Evolutionary conservation across 164 flowering plant species (phyloP).

Genomic region (Buxus sempervirens): DNA sequence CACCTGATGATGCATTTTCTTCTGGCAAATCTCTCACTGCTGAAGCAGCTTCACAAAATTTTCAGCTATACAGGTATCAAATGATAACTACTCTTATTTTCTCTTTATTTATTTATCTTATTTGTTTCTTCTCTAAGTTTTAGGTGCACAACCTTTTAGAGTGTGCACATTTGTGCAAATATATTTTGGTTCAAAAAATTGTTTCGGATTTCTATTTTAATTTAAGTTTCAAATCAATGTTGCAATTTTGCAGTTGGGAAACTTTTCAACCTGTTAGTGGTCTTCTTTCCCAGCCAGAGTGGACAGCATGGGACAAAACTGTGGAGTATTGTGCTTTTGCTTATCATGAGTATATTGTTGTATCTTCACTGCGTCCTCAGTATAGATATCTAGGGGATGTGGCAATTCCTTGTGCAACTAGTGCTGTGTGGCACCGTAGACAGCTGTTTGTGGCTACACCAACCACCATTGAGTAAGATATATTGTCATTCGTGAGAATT

Average conservation of each 20-base stretch:
- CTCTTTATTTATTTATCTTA: background rate
- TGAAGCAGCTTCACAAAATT: constrained; percentile 80
- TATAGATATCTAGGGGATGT: constrained; percentile 97
- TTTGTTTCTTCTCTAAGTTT: background rate
- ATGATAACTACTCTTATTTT: background rate
- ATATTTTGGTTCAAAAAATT: too few relatives aligned
- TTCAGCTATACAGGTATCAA: constrained; percentile 82
- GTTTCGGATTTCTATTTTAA: background rate
- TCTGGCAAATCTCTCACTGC: constrained; percentile 49
- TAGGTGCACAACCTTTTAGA: background rate
- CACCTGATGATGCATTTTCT: constrained; percentile 68
- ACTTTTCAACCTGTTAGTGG: constrained; percentile 91
- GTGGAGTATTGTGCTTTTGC: constrained; percentile 99
- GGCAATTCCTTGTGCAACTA: constrained; percentile 90
- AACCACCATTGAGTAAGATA: constrained; percentile 89
- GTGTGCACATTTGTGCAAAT: background rate
- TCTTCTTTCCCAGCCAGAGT: constrained; percentile 97
- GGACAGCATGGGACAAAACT: constrained; percentile 99
- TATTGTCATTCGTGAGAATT: background rate
- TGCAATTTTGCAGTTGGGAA: constrained; percentile 81
- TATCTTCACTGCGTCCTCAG: constrained; percentile 94
- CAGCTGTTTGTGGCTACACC: constrained; percentile 96
- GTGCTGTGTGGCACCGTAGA: constrained; percentile 98
- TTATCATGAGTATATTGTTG: constrained; percentile 81
- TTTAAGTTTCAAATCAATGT: constrained; percentile 11